Conservation (phyloP, 306 rosid species). For the Sphenostylis stenocarpa region DNA sequence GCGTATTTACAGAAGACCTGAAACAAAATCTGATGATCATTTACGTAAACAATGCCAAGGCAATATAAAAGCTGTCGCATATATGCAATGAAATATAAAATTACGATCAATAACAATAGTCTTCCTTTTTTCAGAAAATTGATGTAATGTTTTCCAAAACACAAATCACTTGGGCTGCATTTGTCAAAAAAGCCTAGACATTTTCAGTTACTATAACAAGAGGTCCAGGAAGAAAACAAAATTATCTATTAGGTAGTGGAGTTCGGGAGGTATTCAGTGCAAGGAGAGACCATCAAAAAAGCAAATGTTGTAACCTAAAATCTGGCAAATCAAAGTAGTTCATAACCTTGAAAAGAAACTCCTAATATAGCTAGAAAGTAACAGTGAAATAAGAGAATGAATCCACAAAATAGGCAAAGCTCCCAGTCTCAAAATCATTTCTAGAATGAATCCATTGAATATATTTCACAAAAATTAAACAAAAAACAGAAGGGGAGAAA, state of each 20-base stretch:
- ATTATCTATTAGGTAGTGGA: neutral
- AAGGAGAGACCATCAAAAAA: slow-evolving; percentile 15
- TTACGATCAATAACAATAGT: neutral
- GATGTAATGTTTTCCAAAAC: neutral
- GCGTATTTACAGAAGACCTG: neutral
- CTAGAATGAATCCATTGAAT: no score
- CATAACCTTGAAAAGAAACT: no score
- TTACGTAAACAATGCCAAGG: neutral
- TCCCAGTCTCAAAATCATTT: no score
- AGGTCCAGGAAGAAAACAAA: slow-evolving; percentile 6
- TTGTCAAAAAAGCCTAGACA: neutral
- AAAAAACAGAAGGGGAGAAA: neutral
- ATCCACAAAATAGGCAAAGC: no score
- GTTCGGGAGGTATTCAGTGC: neutral
- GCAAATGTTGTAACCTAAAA: neutral
- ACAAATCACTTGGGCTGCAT: neutral
- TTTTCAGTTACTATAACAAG: neutral
- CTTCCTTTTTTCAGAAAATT: neutral
- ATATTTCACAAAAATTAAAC: slow-evolving; percentile 17
- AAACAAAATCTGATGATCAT: neutral
- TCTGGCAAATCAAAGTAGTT: slow-evolving; percentile 1
- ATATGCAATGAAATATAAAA: neutral
- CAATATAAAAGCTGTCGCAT: neutral
- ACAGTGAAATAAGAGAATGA: no score
- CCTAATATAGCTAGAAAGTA: no score